These are phyloP conservation scores for Apocynum venetum DNA, from an alignment of 257 asterid genomes.

Conservation along the genomic window DNA sequence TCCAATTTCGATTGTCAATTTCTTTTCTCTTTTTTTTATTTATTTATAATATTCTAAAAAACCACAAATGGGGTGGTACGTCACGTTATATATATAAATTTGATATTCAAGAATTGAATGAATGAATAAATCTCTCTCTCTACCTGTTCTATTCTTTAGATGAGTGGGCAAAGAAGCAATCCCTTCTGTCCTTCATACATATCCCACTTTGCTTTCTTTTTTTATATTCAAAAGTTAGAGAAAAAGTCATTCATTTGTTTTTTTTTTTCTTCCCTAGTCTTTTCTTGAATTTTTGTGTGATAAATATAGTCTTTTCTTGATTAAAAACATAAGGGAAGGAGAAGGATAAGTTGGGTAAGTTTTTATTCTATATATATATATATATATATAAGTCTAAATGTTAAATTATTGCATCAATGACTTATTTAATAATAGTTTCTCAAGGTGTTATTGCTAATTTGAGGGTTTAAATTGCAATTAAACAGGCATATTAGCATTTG, in stretches of 20 bases:
- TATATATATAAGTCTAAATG: too few species aligned
- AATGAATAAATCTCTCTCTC: not conserved
- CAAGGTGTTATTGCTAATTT: not conserved
- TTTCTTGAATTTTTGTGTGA: too few species aligned
- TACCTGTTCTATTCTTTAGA: conserved; percentile 8
- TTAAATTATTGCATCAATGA: too few species aligned
- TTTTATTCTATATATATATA: too few species aligned
- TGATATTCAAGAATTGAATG: not conserved
- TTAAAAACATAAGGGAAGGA: too few species aligned
- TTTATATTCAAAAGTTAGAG: not conserved
- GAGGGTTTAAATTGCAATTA: not conserved
- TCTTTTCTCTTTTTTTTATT: not conserved
- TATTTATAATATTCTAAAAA: not conserved
- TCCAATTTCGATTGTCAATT: not conserved
- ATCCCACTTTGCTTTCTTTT: conserved; percentile 18
- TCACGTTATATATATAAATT: not conserved
- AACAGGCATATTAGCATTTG: not conserved
- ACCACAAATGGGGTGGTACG: not conserved
- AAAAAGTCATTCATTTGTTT: conserved; percentile 1
- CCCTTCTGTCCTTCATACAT: conserved; percentile 30
- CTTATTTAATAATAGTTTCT: too few species aligned
- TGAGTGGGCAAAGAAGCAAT: conserved; percentile 29
- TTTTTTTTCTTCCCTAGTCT: not conserved
- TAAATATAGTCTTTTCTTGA: too few species aligned
- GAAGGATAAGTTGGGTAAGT: too few species aligned